phyloP scores from a whole-genome alignment of 2,329 filamentous ascomycete genomes.

The Laburnicola sp. region DNA sequence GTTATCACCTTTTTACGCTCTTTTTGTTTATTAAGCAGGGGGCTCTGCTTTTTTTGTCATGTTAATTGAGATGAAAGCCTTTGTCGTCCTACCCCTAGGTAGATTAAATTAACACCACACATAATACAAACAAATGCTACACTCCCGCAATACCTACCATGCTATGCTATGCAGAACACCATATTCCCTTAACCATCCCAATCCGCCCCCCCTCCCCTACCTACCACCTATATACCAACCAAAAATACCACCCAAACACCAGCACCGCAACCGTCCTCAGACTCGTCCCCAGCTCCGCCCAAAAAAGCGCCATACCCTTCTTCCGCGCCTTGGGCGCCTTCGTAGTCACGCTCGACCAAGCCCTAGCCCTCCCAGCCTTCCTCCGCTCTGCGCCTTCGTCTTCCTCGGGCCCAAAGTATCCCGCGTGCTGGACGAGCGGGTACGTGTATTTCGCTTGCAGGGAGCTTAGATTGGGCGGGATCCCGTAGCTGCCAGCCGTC shows the following conservation, averaged over 20 bases:
- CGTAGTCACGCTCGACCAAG: conserved; percentile 32
- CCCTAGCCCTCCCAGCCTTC: conserved; percentile 36
- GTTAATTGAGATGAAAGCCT: too few species aligned
- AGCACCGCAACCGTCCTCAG: conserved; percentile 66
- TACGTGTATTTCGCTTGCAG: conserved; percentile 27
- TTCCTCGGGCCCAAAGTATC: conserved; percentile 39
- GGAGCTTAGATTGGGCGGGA: conserved; percentile 19
- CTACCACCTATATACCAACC: conserved; percentile 66
- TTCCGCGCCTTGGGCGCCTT: conserved; percentile 40
- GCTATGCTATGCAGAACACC: conserved; percentile 1
- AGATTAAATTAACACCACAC: not conserved
- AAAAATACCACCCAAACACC: conserved; percentile 66
- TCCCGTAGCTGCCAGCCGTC: conserved; percentile 37
- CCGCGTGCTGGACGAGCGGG: conserved; percentile 49
- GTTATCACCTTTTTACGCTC: too few species aligned
- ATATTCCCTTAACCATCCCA: not conserved
- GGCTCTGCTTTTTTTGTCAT: too few species aligned
- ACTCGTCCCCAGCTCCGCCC: conserved; percentile 64
- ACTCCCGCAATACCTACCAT: not conserved
- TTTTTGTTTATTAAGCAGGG: too few species aligned
- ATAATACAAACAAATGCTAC: not conserved
- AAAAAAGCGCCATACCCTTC: conserved; percentile 52
- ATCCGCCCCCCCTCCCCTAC: not conserved
- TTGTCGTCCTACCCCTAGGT: too few species aligned
- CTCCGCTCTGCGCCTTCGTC: conserved; percentile 12